phyloP scores from a whole-genome alignment of 2,329 filamentous ascomycete genomes.

The Exutisphaerella laricina region DNA sequence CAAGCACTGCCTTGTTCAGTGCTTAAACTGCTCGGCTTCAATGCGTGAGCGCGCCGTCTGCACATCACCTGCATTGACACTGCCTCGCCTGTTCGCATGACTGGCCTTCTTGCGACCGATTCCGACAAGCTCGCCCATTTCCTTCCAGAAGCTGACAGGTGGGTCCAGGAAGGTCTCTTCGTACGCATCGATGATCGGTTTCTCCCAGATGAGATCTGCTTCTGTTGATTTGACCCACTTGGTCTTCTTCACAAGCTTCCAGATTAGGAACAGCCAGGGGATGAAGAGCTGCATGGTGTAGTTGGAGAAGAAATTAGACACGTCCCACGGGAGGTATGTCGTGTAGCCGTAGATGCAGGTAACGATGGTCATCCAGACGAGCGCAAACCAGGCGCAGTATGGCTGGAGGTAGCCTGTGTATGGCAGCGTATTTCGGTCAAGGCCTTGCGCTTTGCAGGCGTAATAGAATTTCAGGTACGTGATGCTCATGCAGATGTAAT shows the following conservation, averaged over 20 bases:
- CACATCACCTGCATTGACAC: background rate
- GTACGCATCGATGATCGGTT: constrained; percentile 56
- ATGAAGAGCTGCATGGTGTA: constrained; percentile 37
- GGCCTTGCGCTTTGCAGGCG: constrained; percentile 47
- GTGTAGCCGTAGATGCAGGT: constrained; percentile 54
- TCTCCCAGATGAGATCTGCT: constrained; percentile 51
- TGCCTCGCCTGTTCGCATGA: constrained; percentile 4
- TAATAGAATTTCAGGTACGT: constrained; percentile 57
- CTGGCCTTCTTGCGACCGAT: constrained; percentile 21
- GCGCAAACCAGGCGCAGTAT: constrained; percentile 44
- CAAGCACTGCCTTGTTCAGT: no score
- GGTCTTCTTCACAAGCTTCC: constrained; percentile 59
- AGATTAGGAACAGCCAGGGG: constrained; percentile 34
- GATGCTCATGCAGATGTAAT: constrained; percentile 56
- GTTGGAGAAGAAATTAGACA: constrained; percentile 44
- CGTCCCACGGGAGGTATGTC: constrained; percentile 44
- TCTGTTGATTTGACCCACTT: constrained; percentile 40
- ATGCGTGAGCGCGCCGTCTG: background rate
- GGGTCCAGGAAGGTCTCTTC: constrained; percentile 47
- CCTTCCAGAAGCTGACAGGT: constrained; percentile 52
- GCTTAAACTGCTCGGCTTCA: background rate
- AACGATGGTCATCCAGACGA: constrained; percentile 30
- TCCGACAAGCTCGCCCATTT: constrained; percentile 46
- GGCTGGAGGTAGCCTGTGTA: constrained; percentile 55
- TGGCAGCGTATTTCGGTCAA: constrained; percentile 50